phyloP scores from a whole-genome alignment of 164 flowering plant species.

The Chimonanthus salicifolius region DNA sequence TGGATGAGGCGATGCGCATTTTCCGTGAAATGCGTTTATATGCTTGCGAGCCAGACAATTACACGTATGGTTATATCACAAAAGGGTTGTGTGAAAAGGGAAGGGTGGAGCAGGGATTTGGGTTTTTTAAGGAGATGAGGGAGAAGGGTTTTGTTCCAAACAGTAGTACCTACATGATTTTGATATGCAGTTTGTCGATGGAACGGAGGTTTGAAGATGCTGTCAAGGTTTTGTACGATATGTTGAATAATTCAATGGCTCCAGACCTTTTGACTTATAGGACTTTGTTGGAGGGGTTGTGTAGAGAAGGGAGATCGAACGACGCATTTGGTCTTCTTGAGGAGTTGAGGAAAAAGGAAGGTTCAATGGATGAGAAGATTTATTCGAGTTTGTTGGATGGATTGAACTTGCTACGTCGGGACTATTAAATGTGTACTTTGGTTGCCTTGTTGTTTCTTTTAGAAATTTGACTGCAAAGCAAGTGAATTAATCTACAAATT shows the following conservation, averaged over 20 bases:
- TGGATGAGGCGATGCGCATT: slow-evolving; percentile 72
- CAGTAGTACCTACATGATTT: slow-evolving; percentile 46
- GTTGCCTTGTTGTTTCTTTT: not conserved
- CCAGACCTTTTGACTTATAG: slow-evolving; percentile 80
- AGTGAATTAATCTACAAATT: not conserved
- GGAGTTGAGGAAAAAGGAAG: slow-evolving; percentile 52
- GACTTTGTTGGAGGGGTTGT: slow-evolving; percentile 71
- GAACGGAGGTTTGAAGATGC: slow-evolving; percentile 66
- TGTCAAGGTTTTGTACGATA: slow-evolving; percentile 43
- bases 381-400: slow-evolving; percentile 19
- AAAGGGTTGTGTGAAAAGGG: slow-evolving; percentile 87
- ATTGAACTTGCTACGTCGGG: slow-evolving; percentile 15
- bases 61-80: slow-evolving; percentile 52
- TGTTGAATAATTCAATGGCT: slow-evolving; percentile 49
- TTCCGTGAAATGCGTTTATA: slow-evolving; percentile 85
- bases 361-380: slow-evolving; percentile 34
- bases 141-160: slow-evolving; percentile 50
- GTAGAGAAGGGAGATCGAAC: slow-evolving; percentile 56
- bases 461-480: too few species aligned
- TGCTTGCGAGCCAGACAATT: slow-evolving; percentile 63
- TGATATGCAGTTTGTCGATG: slow-evolving; percentile 74
- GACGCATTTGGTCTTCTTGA: slow-evolving; percentile 70
- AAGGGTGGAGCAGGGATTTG: slow-evolving; percentile 46
- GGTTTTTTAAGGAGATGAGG: slow-evolving; percentile 72
- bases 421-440: not conserved